Evolutionary conservation across 352 stramenopile genomes (phyloP).

Genomic region (Pythium vanterpoolii): DNA sequence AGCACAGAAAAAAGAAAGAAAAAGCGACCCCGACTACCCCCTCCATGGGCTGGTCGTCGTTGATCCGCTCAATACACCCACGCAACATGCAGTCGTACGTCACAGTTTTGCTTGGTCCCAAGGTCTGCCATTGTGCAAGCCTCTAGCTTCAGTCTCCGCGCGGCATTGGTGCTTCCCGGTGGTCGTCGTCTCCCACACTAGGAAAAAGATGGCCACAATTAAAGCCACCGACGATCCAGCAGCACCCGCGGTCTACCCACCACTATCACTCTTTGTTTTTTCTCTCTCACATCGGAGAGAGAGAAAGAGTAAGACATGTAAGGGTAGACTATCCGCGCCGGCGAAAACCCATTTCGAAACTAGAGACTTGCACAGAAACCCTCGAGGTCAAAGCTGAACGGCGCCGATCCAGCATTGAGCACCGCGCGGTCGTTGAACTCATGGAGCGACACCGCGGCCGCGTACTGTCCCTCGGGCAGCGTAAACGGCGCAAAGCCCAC

Average conservation of each 20-base stretch:
- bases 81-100: conserved; percentile 22
- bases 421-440: conserved; percentile 64
- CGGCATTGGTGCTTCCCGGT: conserved; percentile 25
- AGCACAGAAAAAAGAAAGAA: background rate
- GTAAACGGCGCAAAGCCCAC: conserved; percentile 41
- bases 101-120: conserved; percentile 23
- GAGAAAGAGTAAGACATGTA: background rate
- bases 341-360: conserved; percentile 14
- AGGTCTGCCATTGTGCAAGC: conserved; percentile 25
- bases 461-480: conserved; percentile 57
- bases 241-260: conserved; percentile 6
- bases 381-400: conserved; percentile 83
- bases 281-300: background rate
- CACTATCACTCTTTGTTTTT: background rate
- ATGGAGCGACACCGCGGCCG: conserved; percentile 76
- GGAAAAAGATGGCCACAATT: background rate
- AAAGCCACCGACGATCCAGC: conserved; percentile 17
- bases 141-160: conserved; percentile 25
- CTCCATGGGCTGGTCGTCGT: background rate
- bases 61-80: conserved; percentile 5
- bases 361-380: conserved; percentile 88
- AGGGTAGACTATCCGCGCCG: background rate
- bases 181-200: background rate
- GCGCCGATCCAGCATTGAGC: conserved; percentile 66
- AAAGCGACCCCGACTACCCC: background rate